Percentiles rank a stretch among this genome's conserved stretches.
Evolutionary conservation across 805 yeast genomes (phyloP).

Genomic region (Barnettozyma botsteinii): DNA sequence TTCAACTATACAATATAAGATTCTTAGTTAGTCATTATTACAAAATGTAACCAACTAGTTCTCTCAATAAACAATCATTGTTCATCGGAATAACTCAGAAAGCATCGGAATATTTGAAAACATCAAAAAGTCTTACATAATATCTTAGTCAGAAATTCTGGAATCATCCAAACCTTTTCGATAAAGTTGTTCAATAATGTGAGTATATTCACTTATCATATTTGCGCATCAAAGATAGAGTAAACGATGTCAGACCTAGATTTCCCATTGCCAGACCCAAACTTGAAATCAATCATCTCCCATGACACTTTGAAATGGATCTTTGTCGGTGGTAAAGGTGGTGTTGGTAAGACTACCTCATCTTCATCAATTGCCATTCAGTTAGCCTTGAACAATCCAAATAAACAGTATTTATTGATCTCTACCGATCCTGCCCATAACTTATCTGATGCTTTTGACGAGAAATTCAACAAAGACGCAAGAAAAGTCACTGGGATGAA

Average conservation of each 20-base stretch:
- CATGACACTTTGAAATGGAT: constrained; percentile 84
- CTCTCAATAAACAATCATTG: no score
- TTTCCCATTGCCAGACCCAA: constrained; percentile 46
- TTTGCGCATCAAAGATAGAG: no score
- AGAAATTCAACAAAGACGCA: constrained; percentile 96
- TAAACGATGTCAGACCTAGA: constrained; percentile 21
- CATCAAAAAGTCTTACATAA: no score
- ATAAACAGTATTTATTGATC: constrained; percentile 76
- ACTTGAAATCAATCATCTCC: constrained; percentile 59
- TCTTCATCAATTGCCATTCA: constrained; percentile 94
- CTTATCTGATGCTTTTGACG: constrained; percentile 96
- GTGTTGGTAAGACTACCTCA: constrained; percentile 98
- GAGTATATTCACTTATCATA: no score
- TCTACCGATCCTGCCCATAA: constrained; percentile 99
- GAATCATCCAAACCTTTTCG: neutral
- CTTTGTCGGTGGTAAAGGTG: constrained; percentile 99
- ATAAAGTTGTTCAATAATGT: no score
- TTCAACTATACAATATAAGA: no score
- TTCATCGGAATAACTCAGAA: no score
- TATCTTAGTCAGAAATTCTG: neutral
- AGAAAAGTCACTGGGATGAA: constrained; percentile 83
- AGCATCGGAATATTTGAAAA: no score
- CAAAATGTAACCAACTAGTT: no score
- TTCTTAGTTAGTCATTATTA: no score
- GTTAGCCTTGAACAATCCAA: constrained; percentile 76